Conservation (phyloP, 106 monocot genomes). For the Dendrobium chrysotoxum region DNA sequence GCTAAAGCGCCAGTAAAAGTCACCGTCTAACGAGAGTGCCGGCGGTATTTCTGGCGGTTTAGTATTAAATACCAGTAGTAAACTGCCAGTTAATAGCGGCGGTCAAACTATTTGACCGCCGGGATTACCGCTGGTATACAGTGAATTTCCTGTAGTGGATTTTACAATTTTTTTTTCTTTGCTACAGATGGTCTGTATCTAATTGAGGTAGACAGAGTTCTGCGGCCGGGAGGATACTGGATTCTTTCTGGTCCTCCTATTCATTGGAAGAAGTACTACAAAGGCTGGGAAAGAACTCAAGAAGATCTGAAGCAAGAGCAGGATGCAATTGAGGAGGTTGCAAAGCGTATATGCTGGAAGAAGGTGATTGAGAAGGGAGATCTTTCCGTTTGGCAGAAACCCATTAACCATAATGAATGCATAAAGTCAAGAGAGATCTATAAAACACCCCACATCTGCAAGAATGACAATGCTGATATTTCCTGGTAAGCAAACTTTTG, state of each 20-base stretch:
- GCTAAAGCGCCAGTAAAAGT: too few relatives aligned
- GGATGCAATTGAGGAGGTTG: slow-evolving; percentile 39
- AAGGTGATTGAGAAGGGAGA: slow-evolving; percentile 44
- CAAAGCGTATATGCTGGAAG: slow-evolving; percentile 50
- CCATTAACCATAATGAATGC: slow-evolving; percentile 43
- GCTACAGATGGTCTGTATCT: slow-evolving; percentile 49
- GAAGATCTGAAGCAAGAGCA: slow-evolving; percentile 56
- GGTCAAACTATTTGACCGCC: too few relatives aligned
- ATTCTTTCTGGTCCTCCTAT: slow-evolving; percentile 59
- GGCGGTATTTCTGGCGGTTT: too few relatives aligned
- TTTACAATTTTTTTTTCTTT: not conserved
- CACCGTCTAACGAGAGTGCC: too few relatives aligned
- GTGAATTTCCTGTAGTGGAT: too few relatives aligned
- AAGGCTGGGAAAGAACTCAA: slow-evolving; percentile 48
- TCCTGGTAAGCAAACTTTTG: slow-evolving; percentile 9
- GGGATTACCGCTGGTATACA: too few relatives aligned
- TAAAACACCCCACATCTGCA: slow-evolving; percentile 14
- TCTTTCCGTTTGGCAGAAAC: slow-evolving; percentile 54
- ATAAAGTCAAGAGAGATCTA: slow-evolving; percentile 10
- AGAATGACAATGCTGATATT: slow-evolving; percentile 12
- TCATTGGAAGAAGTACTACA: slow-evolving; percentile 45
- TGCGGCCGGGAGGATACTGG: slow-evolving; percentile 60
- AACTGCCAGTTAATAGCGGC: too few relatives aligned
- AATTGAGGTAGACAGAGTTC: slow-evolving; percentile 45
- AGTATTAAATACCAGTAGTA: too few relatives aligned